These are phyloP conservation scores for Arthrinium phaeospermum DNA, from an alignment of 2,329 filamentous ascomycete species.

Conservation along the genomic window DNA sequence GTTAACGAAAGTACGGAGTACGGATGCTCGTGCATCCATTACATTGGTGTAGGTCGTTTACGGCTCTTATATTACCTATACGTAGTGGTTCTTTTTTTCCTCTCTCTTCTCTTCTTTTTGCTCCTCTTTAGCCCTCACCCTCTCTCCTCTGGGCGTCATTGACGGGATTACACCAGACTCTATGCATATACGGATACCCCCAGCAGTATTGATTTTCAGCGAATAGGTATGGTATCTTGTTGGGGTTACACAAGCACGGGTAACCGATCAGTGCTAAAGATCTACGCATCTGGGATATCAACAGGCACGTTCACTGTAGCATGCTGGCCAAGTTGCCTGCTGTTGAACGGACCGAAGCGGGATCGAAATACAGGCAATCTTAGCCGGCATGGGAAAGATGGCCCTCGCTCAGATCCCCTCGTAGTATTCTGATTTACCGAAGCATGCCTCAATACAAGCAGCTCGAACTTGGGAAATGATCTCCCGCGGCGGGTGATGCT, in stretches of 20 bases:
- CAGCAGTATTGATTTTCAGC: not conserved
- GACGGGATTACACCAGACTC: not conserved
- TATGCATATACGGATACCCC: not conserved
- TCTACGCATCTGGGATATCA: not conserved
- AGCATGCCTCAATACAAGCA: not conserved
- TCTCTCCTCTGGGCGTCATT: not conserved
- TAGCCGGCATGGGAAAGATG: not conserved
- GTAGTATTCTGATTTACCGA: not conserved
- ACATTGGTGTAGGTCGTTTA: not conserved
- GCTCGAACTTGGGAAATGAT: constrained; percentile 4
- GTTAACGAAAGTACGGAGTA: not conserved
- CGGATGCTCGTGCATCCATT: not conserved
- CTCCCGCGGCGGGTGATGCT: not conserved
- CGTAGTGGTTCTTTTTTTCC: not conserved
- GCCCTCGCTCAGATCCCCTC: not conserved
- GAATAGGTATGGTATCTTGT: not conserved
- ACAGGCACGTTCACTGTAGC: not conserved
- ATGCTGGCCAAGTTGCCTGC: not conserved
- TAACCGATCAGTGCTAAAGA: not conserved
- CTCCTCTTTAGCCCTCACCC: too few species aligned
- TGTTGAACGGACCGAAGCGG: not conserved
- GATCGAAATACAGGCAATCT: not conserved
- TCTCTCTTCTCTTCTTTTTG: too few species aligned
- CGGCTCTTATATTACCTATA: not conserved
- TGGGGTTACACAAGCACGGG: not conserved